These are phyloP conservation scores for Saccharomycopsis sp. DNA, from an alignment of 805 yeast species.

Conservation along the genomic window DNA sequence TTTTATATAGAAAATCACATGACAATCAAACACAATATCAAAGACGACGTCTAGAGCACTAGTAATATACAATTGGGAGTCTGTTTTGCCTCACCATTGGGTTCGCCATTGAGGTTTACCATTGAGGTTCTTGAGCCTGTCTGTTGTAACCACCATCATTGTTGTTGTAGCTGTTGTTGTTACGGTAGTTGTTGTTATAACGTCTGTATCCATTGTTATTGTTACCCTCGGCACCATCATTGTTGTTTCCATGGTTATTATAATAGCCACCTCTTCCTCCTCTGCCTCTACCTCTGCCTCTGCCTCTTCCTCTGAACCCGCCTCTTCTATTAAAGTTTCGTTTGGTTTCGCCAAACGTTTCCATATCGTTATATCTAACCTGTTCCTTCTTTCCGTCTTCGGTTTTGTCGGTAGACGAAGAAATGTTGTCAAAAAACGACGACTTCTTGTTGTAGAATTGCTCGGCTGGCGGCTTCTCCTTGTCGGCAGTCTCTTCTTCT, in stretches of 20 bases:
- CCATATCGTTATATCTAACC: slow-evolving; percentile 19
- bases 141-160: background rate
- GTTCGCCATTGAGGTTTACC: background rate
- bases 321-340: slow-evolving; percentile 28
- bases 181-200: slow-evolving; percentile 1
- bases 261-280: slow-evolving; percentile 31
- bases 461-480: slow-evolving; percentile 26
- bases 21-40: background rate
- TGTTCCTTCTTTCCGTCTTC: slow-evolving; percentile 24
- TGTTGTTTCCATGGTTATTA: slow-evolving; percentile 23
- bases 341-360: slow-evolving; percentile 20
- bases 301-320: slow-evolving; percentile 48
- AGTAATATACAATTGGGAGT: background rate
- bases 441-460: slow-evolving; percentile 65
- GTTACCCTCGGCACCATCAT: slow-evolving; percentile 21
- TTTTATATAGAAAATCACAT: too few species aligned
- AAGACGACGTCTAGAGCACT: background rate
- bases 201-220: slow-evolving; percentile 19
- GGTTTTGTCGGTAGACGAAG: slow-evolving; percentile 53
- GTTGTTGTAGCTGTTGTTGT: background rate
- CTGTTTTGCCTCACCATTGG: background rate
- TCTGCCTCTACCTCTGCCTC: slow-evolving; percentile 35
- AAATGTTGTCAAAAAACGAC: slow-evolving; percentile 84
- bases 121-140: slow-evolving; percentile 8
- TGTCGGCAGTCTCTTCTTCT: slow-evolving; percentile 36